phyloP scores from a whole-genome alignment of 129 eudicot genomes.

The Sambucus nigra region DNA sequence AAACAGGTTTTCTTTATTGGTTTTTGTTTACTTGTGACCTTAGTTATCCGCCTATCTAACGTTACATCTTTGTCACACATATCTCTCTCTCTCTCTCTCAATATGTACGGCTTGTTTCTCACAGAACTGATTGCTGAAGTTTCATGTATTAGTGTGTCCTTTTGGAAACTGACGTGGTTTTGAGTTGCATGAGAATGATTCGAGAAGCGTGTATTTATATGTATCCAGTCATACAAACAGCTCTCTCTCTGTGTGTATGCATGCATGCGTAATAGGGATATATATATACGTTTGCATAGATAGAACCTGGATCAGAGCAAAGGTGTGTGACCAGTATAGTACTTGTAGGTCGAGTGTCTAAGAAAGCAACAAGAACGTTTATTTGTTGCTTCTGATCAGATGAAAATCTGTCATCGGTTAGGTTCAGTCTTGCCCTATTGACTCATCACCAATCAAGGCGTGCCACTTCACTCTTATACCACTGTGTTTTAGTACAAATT shows the following conservation, averaged over 20 bases:
- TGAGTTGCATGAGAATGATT: conserved; percentile 33
- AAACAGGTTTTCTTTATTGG: conserved; percentile 9
- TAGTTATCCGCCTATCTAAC: background rate
- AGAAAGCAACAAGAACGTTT: conserved; percentile 28
- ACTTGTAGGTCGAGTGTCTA: conserved; percentile 9
- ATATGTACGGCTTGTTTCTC: too few species aligned
- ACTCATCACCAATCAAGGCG: conserved; percentile 26
- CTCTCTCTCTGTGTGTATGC: conserved; percentile 14
- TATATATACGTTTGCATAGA: conserved; percentile 13
- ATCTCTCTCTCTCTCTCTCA: conserved; percentile 6
- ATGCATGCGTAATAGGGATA: conserved; percentile 4
- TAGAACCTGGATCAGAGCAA: conserved; percentile 10
- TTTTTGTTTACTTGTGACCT: conserved; percentile 11
- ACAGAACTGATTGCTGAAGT: conserved; percentile 20
- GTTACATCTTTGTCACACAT: conserved; percentile 12
- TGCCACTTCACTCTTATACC: conserved; percentile 5
- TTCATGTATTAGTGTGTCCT: conserved; percentile 35
- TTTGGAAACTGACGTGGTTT: conserved; percentile 33
- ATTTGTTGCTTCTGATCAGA: conserved; percentile 12
- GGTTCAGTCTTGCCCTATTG: conserved; percentile 19
- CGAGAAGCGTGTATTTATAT: conserved; percentile 21
- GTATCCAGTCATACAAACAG: conserved; percentile 12
- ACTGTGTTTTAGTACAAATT: background rate
- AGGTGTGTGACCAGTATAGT: conserved; percentile 9
- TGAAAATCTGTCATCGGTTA: conserved; percentile 1